These are phyloP conservation scores for Dendrobium huoshanense DNA, from an alignment of 106 monocot genomes.

Conservation along the genomic window DNA sequence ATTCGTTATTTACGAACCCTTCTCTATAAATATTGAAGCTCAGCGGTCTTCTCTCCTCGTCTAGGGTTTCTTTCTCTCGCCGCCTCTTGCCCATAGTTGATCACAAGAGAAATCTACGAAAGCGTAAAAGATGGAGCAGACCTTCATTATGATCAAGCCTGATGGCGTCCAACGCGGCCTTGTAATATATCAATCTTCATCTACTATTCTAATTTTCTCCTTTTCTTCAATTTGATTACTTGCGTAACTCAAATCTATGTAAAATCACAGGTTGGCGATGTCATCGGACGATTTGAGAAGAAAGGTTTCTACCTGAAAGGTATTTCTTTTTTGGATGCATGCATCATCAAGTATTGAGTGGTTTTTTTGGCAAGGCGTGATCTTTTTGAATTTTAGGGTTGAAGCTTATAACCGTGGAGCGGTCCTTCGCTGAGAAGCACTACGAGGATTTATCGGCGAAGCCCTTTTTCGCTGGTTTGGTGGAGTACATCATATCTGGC, in stretches of 20 bases:
- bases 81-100: not conserved
- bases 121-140: constrained; percentile 49
- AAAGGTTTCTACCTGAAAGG: constrained; percentile 90
- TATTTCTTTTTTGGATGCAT: constrained; percentile 5
- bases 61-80: constrained; percentile 2
- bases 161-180: constrained; percentile 92
- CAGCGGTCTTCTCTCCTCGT: not conserved
- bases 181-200: constrained; percentile 21
- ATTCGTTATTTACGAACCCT: not conserved
- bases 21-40: not conserved
- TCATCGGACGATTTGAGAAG: constrained; percentile 90
- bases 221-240: not conserved
- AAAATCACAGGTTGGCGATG: constrained; percentile 54
- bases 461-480: constrained; percentile 80
- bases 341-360: not conserved
- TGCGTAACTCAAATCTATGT: not conserved
- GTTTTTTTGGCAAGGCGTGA: not conserved
- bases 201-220: not conserved
- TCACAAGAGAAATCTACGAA: not conserved
- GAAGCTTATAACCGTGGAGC: constrained; percentile 77
- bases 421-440: constrained; percentile 87
- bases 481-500: constrained; percentile 93
- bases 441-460: constrained; percentile 79
- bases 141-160: constrained; percentile 98
- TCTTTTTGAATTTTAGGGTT: constrained; percentile 30